These are phyloP conservation scores for Candida endomychidarum DNA, from an alignment of 805 yeast species.

Conservation along the genomic window DNA sequence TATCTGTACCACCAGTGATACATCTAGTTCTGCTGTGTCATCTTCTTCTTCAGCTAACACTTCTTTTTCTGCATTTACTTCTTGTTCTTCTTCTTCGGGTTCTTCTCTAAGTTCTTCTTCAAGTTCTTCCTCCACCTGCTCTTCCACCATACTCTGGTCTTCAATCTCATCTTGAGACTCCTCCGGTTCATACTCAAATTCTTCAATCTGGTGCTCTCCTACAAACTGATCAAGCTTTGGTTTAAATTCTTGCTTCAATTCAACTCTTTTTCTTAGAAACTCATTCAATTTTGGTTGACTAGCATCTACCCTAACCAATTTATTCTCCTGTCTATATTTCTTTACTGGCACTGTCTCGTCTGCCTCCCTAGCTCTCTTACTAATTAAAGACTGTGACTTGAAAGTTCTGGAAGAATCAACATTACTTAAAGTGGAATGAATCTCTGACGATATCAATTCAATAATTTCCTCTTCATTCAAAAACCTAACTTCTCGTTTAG, in stretches of 20 bases:
- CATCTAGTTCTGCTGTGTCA: no score
- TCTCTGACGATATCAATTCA: constrained; percentile 49
- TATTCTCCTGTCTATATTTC: constrained; percentile 55
- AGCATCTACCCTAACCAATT: constrained; percentile 70
- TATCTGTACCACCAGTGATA: no score
- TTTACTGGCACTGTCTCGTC: constrained; percentile 14
- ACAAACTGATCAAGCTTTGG: no score
- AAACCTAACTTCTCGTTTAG: constrained; percentile 88
- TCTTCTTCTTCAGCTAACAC: no score
- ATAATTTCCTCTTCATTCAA: constrained; percentile 84
- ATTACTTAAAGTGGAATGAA: constrained; percentile 52
- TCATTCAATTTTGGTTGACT: constrained; percentile 46
- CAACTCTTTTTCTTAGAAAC: neutral
- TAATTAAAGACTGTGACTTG: constrained; percentile 54
- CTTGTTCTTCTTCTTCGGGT: constrained; percentile 19
- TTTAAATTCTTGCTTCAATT: neutral
- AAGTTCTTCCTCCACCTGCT: neutral
- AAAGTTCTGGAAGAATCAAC: constrained; percentile 70
- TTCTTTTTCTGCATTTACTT: constrained; percentile 15
- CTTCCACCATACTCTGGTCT: constrained; percentile 12
- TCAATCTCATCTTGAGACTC: neutral
- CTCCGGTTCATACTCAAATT: constrained; percentile 23
- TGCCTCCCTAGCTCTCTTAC: constrained; percentile 19
- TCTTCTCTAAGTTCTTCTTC: constrained; percentile 9
- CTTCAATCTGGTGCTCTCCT: constrained; percentile 16